Evolutionary conservation across 345 rosid genomes (phyloP).

Genomic region (Populus nigra): DNA sequence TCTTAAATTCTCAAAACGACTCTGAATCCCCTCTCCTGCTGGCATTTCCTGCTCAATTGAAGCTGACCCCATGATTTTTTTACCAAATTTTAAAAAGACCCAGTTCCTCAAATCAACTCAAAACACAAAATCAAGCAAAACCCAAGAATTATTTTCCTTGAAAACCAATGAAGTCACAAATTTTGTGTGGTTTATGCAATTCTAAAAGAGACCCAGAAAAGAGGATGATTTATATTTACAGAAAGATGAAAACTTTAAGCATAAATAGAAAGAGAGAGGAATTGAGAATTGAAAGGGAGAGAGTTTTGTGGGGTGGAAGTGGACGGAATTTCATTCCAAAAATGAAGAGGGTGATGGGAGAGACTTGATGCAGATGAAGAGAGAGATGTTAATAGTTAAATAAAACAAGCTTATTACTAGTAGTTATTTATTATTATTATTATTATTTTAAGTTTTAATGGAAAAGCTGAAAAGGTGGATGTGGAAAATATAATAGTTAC

Average conservation of each 20-base stretch:
- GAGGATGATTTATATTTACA: background rate
- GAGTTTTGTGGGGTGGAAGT: background rate
- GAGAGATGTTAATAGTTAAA: background rate
- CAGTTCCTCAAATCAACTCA: background rate
- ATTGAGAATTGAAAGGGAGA: background rate
- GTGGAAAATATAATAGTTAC: too few relatives aligned
- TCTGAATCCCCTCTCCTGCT: background rate
- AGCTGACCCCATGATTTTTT: background rate
- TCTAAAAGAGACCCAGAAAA: background rate
- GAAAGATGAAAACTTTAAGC: background rate
- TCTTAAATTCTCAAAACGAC: constrained; percentile 50
- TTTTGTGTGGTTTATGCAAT: background rate
- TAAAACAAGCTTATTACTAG: background rate
- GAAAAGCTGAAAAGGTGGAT: too few relatives aligned
- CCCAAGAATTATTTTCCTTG: background rate
- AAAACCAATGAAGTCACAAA: background rate
- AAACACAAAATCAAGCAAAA: background rate
- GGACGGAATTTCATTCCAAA: background rate
- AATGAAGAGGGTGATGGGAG: background rate
- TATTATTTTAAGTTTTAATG: too few relatives aligned
- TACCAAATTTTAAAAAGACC: background rate
- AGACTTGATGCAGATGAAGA: background rate
- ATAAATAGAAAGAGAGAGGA: background rate
- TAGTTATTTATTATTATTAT: background rate
- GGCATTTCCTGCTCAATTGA: background rate